Evolutionary conservation across 208 protist species (phyloP).

Genomic region (Naegleria lovaniensis): DNA sequence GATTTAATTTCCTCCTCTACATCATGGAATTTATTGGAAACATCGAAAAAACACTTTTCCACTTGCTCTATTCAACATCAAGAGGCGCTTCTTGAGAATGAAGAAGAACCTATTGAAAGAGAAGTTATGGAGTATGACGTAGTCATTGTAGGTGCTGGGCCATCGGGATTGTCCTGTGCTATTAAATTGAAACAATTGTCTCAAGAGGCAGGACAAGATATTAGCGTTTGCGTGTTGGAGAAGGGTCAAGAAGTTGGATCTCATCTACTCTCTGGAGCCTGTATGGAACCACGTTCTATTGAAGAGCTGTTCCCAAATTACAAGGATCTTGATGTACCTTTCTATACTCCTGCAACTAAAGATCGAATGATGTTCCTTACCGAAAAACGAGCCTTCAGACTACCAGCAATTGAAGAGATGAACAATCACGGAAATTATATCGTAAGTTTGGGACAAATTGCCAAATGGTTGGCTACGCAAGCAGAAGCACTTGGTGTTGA

Average conservation of each 20-base stretch:
- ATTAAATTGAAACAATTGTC: slow-evolving; percentile 89
- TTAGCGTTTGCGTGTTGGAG: slow-evolving; percentile 85
- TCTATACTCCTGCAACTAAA: slow-evolving; percentile 70
- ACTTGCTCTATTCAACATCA: too few relatives aligned
- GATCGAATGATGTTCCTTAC: slow-evolving; percentile 80
- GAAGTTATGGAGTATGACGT: slow-evolving; percentile 89
- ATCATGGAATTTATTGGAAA: too few relatives aligned
- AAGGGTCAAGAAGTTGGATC: slow-evolving; percentile 89
- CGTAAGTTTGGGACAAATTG: slow-evolving; percentile 78
- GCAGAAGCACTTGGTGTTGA: slow-evolving; percentile 92
- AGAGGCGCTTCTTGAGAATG: neutral
- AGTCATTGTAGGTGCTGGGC: slow-evolving; percentile 90
- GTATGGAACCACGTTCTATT: slow-evolving; percentile 85
- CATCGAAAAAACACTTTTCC: too few relatives aligned
- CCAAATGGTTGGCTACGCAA: slow-evolving; percentile 82
- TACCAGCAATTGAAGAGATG: slow-evolving; percentile 62
- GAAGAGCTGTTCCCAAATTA: slow-evolving; percentile 92
- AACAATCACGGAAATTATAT: slow-evolving; percentile 93
- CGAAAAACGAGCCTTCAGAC: slow-evolving; percentile 51
- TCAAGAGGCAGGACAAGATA: slow-evolving; percentile 60
- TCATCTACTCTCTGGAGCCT: slow-evolving; percentile 93
- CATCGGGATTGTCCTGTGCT: slow-evolving; percentile 83
- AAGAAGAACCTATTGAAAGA: slow-evolving; percentile 48
- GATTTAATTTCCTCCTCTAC: too few relatives aligned
- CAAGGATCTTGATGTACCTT: slow-evolving; percentile 59